Percentiles rank a stretch among this genome's conserved stretches.
Conservation (phyloP, 225 moss, liverwort and hornwort genomes). For the Takakia lepidozioides region DNA sequence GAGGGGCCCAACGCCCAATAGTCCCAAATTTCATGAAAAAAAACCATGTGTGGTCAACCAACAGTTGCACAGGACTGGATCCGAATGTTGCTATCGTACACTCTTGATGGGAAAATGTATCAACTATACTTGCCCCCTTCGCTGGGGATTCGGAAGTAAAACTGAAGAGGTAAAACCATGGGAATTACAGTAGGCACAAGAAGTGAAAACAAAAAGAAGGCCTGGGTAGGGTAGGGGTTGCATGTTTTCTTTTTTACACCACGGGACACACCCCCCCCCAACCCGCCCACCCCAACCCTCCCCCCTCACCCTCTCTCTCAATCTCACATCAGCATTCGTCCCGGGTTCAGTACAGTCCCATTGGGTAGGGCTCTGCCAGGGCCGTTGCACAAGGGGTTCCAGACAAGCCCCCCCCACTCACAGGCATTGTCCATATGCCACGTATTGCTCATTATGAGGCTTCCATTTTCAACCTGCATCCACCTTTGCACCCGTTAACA, state of each 20-base stretch:
- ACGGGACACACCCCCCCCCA: too few species aligned
- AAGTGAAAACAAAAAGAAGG: slow-evolving; percentile 32
- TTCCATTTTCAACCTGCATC: slow-evolving; percentile 57
- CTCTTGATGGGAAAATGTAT: slow-evolving; percentile 68
- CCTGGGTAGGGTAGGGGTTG: not conserved
- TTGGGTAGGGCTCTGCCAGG: slow-evolving; percentile 46
- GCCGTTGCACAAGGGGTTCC: slow-evolving; percentile 65
- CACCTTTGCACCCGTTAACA: slow-evolving; percentile 5
- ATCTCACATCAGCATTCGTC: slow-evolving; percentile 60
- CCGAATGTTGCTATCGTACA: slow-evolving; percentile 89
- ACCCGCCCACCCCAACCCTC: too few species aligned
- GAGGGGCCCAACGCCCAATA: slow-evolving; percentile 26
- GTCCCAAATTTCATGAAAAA: slow-evolving; percentile 42
- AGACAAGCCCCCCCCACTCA: slow-evolving; percentile 46
- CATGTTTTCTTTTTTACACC: too few species aligned
- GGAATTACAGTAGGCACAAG: slow-evolving; percentile 45
- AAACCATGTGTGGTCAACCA: slow-evolving; percentile 52
- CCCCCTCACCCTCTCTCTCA: too few species aligned
- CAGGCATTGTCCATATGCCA: slow-evolving; percentile 72
- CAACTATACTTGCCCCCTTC: slow-evolving; percentile 56
- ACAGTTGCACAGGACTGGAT: slow-evolving; percentile 51
- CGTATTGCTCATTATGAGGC: slow-evolving; percentile 57
- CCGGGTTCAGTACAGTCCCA: slow-evolving; percentile 64
- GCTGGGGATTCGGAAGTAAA: slow-evolving; percentile 37
- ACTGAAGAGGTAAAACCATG: slow-evolving; percentile 30